phyloP scores from a whole-genome alignment of 129 eudicot genomes.

The carrot (Daucus carota) region DH1_v3.0 NC_030383.2:726001-726500 shows the following conservation, averaged over 20 bases:
- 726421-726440: background rate
- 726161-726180: constrained; percentile 74
- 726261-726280: constrained; percentile 59
- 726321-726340: background rate
- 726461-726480: constrained; percentile 1
- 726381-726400: background rate
- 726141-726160: constrained; percentile 66
- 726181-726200: constrained; percentile 83
- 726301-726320: constrained; percentile 77
- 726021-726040: background rate
- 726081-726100: constrained; percentile 19
- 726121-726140: constrained; percentile 79
- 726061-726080: background rate
- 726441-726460: background rate
- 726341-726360: background rate
- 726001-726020: background rate
- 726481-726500: constrained; percentile 1
- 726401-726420: background rate
- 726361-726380: background rate
- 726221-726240: constrained; percentile 78
- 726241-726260: constrained; percentile 69
- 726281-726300: constrained; percentile 66
- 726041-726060: background rate
- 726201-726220: constrained; percentile 75
- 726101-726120: constrained; percentile 98